Percentiles rank a stretch among this genome's conserved stretches.
Conservation (phyloP, 2,329 filamentous ascomycete genomes). For the Cercospora berteroae region DNA sequence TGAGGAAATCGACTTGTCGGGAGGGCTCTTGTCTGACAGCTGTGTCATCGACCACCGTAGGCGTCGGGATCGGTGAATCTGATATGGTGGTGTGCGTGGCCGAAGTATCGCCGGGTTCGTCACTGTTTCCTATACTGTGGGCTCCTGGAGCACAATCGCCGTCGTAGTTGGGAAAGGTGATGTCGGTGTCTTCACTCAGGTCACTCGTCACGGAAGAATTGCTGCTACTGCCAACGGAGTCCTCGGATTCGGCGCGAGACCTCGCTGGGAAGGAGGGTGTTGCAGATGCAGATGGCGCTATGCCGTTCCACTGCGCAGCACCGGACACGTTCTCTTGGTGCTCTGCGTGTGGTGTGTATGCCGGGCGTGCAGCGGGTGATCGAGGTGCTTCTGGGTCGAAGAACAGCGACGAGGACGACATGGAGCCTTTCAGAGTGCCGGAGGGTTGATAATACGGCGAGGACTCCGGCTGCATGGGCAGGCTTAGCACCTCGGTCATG, state of each 20-base stretch:
- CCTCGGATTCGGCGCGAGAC: conserved; percentile 51
- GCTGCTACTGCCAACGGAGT: conserved; percentile 51
- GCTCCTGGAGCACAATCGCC: conserved; percentile 23
- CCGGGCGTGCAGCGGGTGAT: conserved; percentile 36
- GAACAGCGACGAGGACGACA: conserved; percentile 47
- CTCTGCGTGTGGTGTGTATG: conserved; percentile 36
- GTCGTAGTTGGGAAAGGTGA: conserved; percentile 49
- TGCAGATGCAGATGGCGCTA: conserved; percentile 31
- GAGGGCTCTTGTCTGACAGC: conserved; percentile 72
- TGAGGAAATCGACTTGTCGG: conserved; percentile 91
- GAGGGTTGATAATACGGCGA: conserved; percentile 43
- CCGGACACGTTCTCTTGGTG: conserved; percentile 36
- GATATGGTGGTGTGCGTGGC: conserved; percentile 58
- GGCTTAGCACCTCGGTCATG: conserved; percentile 48
- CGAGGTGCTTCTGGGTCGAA: conserved; percentile 35
- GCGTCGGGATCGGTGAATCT: conserved; percentile 56
- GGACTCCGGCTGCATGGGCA: conserved; percentile 43
- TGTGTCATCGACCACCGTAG: conserved; percentile 75
- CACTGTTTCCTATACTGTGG: conserved; percentile 10
- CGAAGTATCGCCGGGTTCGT: conserved; percentile 27
- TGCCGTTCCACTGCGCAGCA: conserved; percentile 30
- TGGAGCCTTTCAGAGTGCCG: conserved; percentile 42
- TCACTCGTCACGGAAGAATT: conserved; percentile 58
- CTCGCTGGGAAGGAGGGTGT: conserved; percentile 38
- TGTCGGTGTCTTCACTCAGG: conserved; percentile 49